phyloP scores from a whole-genome alignment of 2,329 filamentous ascomycete species.

The Cladophialophora psammophila region DNA sequence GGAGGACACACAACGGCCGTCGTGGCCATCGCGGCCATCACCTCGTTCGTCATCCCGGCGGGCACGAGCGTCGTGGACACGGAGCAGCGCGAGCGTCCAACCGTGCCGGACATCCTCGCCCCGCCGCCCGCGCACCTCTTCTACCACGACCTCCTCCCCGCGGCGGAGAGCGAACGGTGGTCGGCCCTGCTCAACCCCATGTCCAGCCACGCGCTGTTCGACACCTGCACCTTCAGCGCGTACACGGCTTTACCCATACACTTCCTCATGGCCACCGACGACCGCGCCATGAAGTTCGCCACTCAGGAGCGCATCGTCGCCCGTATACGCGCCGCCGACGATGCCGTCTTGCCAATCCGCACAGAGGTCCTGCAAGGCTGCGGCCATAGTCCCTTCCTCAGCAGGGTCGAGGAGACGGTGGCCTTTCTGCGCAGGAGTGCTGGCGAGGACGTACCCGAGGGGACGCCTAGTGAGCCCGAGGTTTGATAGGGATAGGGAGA shows the following conservation, averaged over 20 bases:
- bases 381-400: conserved; percentile 25
- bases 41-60: conserved; percentile 19
- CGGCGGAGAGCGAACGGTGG: conserved; percentile 2
- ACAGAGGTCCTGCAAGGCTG: conserved; percentile 19
- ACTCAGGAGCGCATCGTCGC: conserved; percentile 21
- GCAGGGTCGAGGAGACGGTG: conserved; percentile 21
- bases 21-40: conserved; percentile 24
- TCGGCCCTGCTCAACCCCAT: conserved; percentile 15
- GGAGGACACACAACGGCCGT: conserved; percentile 18
- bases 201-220: conserved; percentile 11
- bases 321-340: not conserved
- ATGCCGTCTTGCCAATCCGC: not conserved
- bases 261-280: conserved; percentile 15
- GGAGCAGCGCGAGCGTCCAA: not conserved
- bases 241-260: conserved; percentile 21
- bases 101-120: not conserved
- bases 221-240: conserved; percentile 12
- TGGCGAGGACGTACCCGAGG: conserved; percentile 15
- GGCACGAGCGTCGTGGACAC: conserved; percentile 11
- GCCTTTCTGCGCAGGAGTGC: conserved; percentile 27
- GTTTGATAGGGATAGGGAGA: no score
- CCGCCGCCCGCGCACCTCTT: conserved; percentile 7
- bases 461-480: no score
- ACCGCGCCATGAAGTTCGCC: conserved; percentile 12
- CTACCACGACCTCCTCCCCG: conserved; percentile 19